phyloP scores from a whole-genome alignment of 345 rosid genomes.

The Eutrema heterophyllum region DNA sequence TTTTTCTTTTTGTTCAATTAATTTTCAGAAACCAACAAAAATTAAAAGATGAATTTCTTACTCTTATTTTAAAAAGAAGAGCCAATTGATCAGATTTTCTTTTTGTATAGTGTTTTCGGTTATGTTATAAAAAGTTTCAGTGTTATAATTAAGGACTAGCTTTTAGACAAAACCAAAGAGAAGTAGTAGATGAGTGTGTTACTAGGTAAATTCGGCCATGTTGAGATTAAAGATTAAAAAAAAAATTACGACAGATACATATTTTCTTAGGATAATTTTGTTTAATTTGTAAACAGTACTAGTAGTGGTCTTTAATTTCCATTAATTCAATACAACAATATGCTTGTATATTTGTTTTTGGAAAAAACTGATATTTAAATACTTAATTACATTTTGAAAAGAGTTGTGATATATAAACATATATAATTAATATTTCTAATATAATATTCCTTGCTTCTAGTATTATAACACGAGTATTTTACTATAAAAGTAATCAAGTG shows the following conservation, averaged over 20 bases:
- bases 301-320: not conserved
- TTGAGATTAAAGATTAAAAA: not conserved
- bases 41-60: not conserved
- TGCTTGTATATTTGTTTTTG: not conserved
- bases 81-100: not conserved
- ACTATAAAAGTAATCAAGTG: not conserved
- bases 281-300: too few species aligned
- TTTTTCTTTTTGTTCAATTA: constrained; percentile 22
- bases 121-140: not conserved
- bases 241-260: not conserved
- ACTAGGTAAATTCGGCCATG: not conserved
- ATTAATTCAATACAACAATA: not conserved
- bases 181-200: not conserved
- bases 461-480: not conserved
- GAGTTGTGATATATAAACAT: not conserved
- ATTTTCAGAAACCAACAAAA: constrained; percentile 29
- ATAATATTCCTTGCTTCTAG: not conserved
- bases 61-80: not conserved
- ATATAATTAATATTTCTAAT: not conserved
- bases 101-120: not conserved
- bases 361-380: not conserved
- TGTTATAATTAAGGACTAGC: not conserved
- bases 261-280: too few species aligned
- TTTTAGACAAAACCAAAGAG: not conserved
- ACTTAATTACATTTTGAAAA: not conserved